A percentile compares a stretch with the other conserved stretches of the same genome.
phyloP scores from a whole-genome alignment of 305 asterid species.

The Ajuga reptans region DNA sequence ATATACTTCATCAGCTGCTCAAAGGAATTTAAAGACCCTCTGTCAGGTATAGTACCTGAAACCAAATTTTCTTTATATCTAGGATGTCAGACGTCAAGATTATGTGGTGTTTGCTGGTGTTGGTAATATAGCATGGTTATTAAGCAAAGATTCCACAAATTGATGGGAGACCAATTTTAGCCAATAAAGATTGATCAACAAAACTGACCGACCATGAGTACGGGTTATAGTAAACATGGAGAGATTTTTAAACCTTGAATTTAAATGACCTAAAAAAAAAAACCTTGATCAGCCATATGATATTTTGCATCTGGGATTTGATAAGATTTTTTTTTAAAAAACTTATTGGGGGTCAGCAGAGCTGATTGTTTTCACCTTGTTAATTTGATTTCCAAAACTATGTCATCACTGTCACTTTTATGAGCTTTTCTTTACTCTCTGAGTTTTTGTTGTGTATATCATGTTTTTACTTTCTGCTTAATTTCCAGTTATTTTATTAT shows the following conservation, averaged over 20 bases:
- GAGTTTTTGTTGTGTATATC: not conserved
- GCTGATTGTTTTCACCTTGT: not conserved
- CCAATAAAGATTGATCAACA: not conserved
- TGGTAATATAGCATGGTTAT: not conserved
- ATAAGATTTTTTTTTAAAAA: not conserved
- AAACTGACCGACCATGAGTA: not conserved
- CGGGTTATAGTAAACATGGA: not conserved
- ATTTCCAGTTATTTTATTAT: not conserved
- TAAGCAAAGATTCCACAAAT: not conserved
- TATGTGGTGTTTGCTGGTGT: not conserved
- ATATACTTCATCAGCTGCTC: constrained; percentile 84
- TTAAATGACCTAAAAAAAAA: not conserved
- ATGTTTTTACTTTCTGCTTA: not conserved
- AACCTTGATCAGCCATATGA: not conserved
- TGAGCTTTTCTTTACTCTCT: not conserved
- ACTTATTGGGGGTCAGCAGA: not conserved
- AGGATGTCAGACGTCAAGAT: not conserved
- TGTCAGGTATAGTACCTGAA: constrained; percentile 49
- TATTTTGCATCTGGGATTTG: not conserved
- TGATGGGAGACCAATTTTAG: not conserved
- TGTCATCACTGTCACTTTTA: not conserved
- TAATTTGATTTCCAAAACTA: not conserved
- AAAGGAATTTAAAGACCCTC: constrained; percentile 70
- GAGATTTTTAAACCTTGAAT: not conserved
- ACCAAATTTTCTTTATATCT: constrained; percentile 1